These are phyloP conservation scores for Aphanomyces astaci DNA, from an alignment of 352 stramenopile genomes.

Conservation along the genomic window DNA sequence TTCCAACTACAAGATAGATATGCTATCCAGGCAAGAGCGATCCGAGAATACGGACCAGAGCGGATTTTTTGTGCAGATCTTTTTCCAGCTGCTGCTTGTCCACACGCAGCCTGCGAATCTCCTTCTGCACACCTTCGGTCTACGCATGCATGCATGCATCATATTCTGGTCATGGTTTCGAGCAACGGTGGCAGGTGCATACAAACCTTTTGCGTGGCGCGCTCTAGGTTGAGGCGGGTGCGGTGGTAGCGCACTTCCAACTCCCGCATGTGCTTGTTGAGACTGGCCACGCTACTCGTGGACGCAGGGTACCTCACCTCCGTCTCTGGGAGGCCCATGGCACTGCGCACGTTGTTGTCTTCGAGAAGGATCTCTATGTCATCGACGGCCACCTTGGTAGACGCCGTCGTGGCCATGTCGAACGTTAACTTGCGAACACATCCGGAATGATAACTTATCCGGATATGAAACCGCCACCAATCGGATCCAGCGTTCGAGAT, in stretches of 20 bases:
- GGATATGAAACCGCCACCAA: not conserved
- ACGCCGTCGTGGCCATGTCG: not conserved
- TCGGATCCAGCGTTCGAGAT: conserved; percentile 14
- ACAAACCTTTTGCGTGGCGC: conserved; percentile 48
- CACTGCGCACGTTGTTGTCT: not conserved
- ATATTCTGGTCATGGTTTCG: not conserved
- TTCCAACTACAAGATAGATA: conserved; percentile 39
- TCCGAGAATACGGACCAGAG: too few relatives aligned
- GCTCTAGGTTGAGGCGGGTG: conserved; percentile 62
- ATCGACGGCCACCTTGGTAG: not conserved
- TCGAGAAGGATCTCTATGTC: not conserved
- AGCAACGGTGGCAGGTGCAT: not conserved
- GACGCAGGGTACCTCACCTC: conserved; percentile 34
- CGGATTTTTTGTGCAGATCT: conserved; percentile 10
- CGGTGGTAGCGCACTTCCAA: conserved; percentile 73
- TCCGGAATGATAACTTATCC: not conserved
- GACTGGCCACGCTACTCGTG: conserved; percentile 46
- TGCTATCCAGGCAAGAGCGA: too few relatives aligned
- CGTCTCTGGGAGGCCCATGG: conserved; percentile 23
- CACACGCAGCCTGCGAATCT: conserved; percentile 55
- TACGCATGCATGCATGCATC: not conserved
- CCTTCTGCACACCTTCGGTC: conserved; percentile 34
- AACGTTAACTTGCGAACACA: not conserved
- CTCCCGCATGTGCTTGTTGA: conserved; percentile 64
- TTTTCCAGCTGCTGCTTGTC: conserved; percentile 15